phyloP scores from a whole-genome alignment of 2,329 filamentous ascomycete species.

The Incumbomyces delicatus region DNA sequence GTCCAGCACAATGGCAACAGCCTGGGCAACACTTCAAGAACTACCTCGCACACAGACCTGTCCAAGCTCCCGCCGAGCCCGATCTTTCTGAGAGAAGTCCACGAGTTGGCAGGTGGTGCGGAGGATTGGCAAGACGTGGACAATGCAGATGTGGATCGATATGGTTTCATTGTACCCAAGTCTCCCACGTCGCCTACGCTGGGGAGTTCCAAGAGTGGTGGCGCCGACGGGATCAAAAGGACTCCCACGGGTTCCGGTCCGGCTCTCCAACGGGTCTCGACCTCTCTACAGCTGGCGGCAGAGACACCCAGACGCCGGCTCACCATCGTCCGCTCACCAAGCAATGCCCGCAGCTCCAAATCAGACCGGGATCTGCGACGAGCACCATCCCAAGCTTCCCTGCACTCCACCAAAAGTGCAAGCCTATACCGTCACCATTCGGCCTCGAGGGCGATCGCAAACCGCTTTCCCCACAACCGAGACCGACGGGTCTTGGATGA shows the following conservation, averaged over 20 bases:
- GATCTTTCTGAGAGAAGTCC: conserved; percentile 35
- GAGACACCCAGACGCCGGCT: conserved; percentile 46
- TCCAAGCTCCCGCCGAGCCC: conserved; percentile 9
- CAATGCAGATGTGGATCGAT: conserved; percentile 52
- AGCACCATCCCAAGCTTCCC: conserved; percentile 19
- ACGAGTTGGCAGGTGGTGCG: conserved; percentile 52
- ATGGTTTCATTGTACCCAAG: conserved; percentile 50
- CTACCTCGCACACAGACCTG: conserved; percentile 22
- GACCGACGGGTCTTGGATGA: conserved; percentile 48
- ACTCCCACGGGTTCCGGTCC: conserved; percentile 26
- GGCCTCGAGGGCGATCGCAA: conserved; percentile 43
- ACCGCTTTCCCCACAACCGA: conserved; percentile 43
- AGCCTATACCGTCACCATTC: conserved; percentile 32
- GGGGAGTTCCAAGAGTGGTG: conserved; percentile 9
- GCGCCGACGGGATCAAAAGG: conserved; percentile 8
- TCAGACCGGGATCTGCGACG: conserved; percentile 24
- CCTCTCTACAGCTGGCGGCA: conserved; percentile 47
- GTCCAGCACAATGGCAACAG: conserved; percentile 21
- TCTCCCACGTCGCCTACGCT: conserved; percentile 15
- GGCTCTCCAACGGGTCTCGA: conserved; percentile 49
- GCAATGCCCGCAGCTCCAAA: conserved; percentile 35
- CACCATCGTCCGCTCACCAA: conserved; percentile 41
- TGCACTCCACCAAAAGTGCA: conserved; percentile 16
- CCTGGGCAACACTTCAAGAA: conserved; percentile 21
- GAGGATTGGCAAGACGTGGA: conserved; percentile 56